Conservation (phyloP, 2,329 filamentous ascomycete species). For the Gaeumannomyces sp. region DNA sequence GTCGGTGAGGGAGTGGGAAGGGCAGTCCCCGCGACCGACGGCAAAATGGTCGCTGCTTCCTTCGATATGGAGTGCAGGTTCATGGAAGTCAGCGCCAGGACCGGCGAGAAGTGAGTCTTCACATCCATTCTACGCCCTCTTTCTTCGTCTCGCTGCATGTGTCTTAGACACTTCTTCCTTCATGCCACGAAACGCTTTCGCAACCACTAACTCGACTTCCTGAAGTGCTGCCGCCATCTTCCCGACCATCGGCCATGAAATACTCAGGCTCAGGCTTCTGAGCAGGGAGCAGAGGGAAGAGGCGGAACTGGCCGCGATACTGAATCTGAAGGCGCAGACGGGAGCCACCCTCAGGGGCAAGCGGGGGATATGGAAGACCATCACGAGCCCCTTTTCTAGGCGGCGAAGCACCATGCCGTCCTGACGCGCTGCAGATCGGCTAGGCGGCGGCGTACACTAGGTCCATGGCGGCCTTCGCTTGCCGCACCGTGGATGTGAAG, state of each 20-base stretch:
- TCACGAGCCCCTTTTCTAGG: conserved; percentile 2
- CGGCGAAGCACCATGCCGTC: neutral
- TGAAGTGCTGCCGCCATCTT: conserved; percentile 26
- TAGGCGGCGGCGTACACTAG: neutral
- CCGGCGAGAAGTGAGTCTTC: conserved; percentile 21
- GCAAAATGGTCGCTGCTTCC: conserved; percentile 20
- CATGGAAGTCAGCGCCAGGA: conserved; percentile 27
- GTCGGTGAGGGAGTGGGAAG: conserved; percentile 21
- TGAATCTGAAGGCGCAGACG: conserved; percentile 9
- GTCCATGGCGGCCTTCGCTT: neutral
- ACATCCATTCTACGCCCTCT: neutral
- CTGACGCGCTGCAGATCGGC: neutral
- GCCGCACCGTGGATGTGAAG: too few species aligned
- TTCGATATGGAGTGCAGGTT: conserved; percentile 21
- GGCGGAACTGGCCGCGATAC: conserved; percentile 13
- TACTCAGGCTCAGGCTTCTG: conserved; percentile 25
- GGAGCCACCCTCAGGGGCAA: neutral
- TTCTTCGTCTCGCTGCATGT: neutral
- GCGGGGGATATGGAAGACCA: conserved; percentile 6
- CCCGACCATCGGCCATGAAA: conserved; percentile 25
- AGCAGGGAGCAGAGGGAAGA: conserved; percentile 20
- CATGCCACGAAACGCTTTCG: neutral
- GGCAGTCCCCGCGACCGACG: conserved; percentile 26
- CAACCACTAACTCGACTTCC: neutral
- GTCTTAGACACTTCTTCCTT: neutral